Evolutionary conservation across 2,329 filamentous ascomycete genomes (phyloP).

Genomic region (Akanthomyces dipterigenus): DNA sequence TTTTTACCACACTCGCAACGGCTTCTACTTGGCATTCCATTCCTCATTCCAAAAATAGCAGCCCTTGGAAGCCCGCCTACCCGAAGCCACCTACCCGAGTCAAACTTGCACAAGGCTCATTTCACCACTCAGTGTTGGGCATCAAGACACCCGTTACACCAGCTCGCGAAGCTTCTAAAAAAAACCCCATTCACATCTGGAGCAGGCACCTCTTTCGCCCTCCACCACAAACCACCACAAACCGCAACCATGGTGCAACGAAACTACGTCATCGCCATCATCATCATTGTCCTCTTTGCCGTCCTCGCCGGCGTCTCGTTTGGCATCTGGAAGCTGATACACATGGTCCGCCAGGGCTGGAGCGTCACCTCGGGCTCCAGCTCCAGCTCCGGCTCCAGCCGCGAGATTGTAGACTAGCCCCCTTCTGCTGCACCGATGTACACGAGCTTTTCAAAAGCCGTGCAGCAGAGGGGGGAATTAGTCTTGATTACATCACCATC

Average conservation of each 20-base stretch:
- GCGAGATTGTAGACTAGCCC: slow-evolving; percentile 18
- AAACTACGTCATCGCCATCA: slow-evolving; percentile 63
- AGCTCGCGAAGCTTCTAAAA: neutral
- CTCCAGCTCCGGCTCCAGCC: slow-evolving; percentile 21
- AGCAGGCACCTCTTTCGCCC: neutral
- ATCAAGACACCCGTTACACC: neutral
- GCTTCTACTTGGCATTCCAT: neutral
- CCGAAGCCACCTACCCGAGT: too few relatives aligned
- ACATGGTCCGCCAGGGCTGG: slow-evolving; percentile 39
- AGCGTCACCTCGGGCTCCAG: slow-evolving; percentile 29
- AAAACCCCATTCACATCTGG: neutral
- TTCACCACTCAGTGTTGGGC: neutral
- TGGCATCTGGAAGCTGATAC: slow-evolving; percentile 57
- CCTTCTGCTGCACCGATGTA: neutral
- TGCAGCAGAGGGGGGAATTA: neutral
- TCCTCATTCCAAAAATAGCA: neutral
- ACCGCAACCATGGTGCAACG: slow-evolving; percentile 48
- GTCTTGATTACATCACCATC: neutral
- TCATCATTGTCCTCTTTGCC: slow-evolving; percentile 60
- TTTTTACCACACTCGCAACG: neutral
- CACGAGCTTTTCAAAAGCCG: neutral
- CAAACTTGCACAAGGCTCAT: neutral
- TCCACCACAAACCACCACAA: slow-evolving; percentile 17
- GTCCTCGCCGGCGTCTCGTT: slow-evolving; percentile 55
- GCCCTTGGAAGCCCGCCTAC: too few relatives aligned